Evolutionary conservation across 2,329 filamentous ascomycete species (phyloP).

Genomic region (Penicillium vulpinum): DNA sequence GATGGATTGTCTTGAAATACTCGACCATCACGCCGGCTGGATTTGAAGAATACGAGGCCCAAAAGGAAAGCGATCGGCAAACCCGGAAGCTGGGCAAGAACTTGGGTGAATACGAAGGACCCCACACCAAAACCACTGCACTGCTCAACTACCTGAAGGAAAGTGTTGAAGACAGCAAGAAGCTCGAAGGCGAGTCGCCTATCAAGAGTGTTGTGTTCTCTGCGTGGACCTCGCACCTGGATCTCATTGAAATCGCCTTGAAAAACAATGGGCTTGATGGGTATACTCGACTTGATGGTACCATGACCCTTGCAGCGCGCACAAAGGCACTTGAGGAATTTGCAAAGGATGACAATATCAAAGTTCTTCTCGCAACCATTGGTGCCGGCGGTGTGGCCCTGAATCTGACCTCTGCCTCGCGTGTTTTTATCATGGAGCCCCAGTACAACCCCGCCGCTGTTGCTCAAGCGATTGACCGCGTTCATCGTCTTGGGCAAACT

Average conservation of each 20-base stretch:
- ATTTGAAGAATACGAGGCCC: conserved; percentile 51
- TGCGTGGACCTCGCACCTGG: conserved; percentile 91
- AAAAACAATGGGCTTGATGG: conserved; percentile 54
- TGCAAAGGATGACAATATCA: conserved; percentile 67
- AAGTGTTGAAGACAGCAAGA: conserved; percentile 58
- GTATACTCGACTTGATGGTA: conserved; percentile 83
- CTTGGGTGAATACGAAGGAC: conserved; percentile 71
- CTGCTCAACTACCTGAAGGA: conserved; percentile 72
- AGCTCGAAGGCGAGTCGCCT: conserved; percentile 63
- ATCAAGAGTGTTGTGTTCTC: conserved; percentile 95
- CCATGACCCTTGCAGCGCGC: conserved; percentile 75
- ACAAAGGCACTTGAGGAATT: conserved; percentile 75
- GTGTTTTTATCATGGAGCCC: conserved; percentile 96
- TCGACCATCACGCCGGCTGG: conserved; percentile 66
- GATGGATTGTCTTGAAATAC: conserved; percentile 62
- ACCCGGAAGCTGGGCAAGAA: conserved; percentile 59
- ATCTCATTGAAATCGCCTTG: conserved; percentile 84
- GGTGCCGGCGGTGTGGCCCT: conserved; percentile 88
- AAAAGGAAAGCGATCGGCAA: conserved; percentile 55
- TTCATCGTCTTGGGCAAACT: conserved; percentile 87
- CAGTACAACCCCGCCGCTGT: conserved; percentile 96
- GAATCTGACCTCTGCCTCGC: conserved; percentile 82
- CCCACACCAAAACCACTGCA: conserved; percentile 87
- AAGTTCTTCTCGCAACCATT: conserved; percentile 87
- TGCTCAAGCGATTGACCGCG: conserved; percentile 89